Percentiles rank a stretch among this genome's conserved stretches.
Evolutionary conservation across 352 stramenopile genomes (phyloP).

Genomic region (Globisporangium nodosum): DNA sequence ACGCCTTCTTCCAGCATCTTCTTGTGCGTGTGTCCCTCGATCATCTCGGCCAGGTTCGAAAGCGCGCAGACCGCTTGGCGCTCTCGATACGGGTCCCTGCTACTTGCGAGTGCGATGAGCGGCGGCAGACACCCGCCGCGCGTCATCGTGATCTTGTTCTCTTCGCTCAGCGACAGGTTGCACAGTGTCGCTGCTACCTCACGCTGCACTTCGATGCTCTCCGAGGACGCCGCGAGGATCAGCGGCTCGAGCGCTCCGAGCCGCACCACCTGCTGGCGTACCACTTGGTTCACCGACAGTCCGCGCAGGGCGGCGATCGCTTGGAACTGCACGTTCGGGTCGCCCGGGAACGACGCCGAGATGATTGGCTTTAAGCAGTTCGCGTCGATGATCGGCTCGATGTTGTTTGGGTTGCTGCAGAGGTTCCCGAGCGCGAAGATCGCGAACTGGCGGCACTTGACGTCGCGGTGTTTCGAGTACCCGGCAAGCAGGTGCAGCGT

Average conservation of each 20-base stretch:
- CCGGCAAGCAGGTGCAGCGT: conserved; percentile 86
- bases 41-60: conserved; percentile 95
- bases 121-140: conserved; percentile 91
- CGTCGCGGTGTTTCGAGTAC: conserved; percentile 93
- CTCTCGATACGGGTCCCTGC: conserved; percentile 87
- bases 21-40: conserved; percentile 92
- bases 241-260: conserved; percentile 93
- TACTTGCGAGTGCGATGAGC: conserved; percentile 86
- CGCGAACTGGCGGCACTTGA: conserved; percentile 95
- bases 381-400: conserved; percentile 83
- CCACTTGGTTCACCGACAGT: conserved; percentile 86
- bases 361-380: conserved; percentile 93
- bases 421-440: conserved; percentile 95
- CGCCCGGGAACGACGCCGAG: conserved; percentile 91
- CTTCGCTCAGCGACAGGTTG: conserved; percentile 93
- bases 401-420: conserved; percentile 89
- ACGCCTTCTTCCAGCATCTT: conserved; percentile 93
- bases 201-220: conserved; percentile 93
- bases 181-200: conserved; percentile 93
- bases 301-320: conserved; percentile 92
- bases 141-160: conserved; percentile 96
- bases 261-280: conserved; percentile 88
- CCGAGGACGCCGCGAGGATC: conserved; percentile 85
- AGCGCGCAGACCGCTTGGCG: conserved; percentile 91
- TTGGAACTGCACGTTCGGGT: conserved; percentile 96